These are phyloP conservation scores for Arxiozyma heterogenica DNA, from an alignment of 1,139 yeast genomes.

Conservation along the genomic window DNA sequence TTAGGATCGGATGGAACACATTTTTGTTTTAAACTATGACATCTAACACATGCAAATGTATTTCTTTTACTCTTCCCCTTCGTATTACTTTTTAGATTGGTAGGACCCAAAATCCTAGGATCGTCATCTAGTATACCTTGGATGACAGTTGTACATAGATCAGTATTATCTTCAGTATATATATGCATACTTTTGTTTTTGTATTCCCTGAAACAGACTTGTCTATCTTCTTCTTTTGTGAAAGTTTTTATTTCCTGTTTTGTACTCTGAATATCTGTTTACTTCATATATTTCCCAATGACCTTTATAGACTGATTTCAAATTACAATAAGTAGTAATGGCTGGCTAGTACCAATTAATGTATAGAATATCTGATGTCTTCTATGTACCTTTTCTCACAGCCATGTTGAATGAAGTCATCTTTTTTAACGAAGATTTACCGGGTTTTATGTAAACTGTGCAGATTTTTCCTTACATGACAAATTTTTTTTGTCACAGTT, in stretches of 20 bases:
- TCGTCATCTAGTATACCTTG: conserved; percentile 23
- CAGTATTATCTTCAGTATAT: background rate
- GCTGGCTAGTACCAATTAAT: too few relatives aligned
- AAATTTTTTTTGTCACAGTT: too few relatives aligned
- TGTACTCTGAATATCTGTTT: background rate
- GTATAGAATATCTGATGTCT: too few relatives aligned
- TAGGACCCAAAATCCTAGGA: conserved; percentile 18
- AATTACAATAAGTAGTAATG: too few relatives aligned
- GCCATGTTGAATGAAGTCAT: background rate
- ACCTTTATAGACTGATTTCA: background rate
- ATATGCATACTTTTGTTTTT: background rate
- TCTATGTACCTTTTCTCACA: background rate
- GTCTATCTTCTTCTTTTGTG: background rate
- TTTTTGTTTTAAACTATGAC: conserved; percentile 72
- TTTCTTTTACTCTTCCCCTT: conserved; percentile 24
- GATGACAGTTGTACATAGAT: conserved; percentile 10
- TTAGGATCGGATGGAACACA: conserved; percentile 64
- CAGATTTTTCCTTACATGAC: too few relatives aligned
- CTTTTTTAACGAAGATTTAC: background rate
- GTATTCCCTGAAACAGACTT: too few relatives aligned
- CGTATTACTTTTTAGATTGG: conserved; percentile 16
- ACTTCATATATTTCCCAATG: background rate
- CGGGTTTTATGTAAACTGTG: background rate
- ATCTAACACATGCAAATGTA: conserved; percentile 65
- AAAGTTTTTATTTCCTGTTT: background rate